Percentiles rank a stretch among this genome's conserved stretches.
Evolutionary conservation across 164 flowering plant genomes (phyloP).

Genomic region (Piper betle): DNA sequence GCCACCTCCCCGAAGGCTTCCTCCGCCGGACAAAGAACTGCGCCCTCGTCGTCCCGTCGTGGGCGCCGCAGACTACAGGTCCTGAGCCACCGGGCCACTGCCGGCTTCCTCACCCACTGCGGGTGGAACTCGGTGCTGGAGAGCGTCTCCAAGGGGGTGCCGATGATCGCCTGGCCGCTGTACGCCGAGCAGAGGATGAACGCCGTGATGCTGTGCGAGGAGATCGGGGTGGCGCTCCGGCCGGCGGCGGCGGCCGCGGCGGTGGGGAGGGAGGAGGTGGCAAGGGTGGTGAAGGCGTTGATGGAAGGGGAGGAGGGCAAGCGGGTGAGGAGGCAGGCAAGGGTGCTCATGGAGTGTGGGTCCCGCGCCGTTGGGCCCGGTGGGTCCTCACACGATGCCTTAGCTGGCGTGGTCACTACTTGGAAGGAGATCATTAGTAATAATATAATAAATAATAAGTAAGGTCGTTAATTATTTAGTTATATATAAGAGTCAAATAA

Average conservation of each 20-base stretch:
- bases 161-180: conserved; percentile 37
- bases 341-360: conserved; percentile 13
- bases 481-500: too few relatives aligned
- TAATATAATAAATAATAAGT: background rate
- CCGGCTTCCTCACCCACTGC: conserved; percentile 35
- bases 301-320: conserved; percentile 26
- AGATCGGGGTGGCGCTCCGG: conserved; percentile 17
- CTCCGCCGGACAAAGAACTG: conserved; percentile 16
- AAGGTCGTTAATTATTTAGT: too few relatives aligned
- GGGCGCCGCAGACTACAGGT: conserved; percentile 35
- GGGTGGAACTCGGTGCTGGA: conserved; percentile 42
- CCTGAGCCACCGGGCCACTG: conserved; percentile 21
- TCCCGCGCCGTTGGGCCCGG: conserved; percentile 4
- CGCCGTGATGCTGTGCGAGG: conserved; percentile 21
- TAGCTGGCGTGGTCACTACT: background rate
- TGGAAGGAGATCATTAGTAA: background rate
- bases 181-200: conserved; percentile 39
- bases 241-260: conserved; percentile 10
- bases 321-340: conserved; percentile 5
- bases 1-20: conserved; percentile 23
- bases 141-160: conserved; percentile 24
- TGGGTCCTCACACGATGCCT: conserved; percentile 12
- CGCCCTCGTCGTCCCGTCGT: conserved; percentile 26
- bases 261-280: conserved; percentile 19
- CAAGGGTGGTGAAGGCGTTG: conserved; percentile 12